phyloP scores from a whole-genome alignment of 805 yeast genomes.

The Yarrowia sp. region DNA sequence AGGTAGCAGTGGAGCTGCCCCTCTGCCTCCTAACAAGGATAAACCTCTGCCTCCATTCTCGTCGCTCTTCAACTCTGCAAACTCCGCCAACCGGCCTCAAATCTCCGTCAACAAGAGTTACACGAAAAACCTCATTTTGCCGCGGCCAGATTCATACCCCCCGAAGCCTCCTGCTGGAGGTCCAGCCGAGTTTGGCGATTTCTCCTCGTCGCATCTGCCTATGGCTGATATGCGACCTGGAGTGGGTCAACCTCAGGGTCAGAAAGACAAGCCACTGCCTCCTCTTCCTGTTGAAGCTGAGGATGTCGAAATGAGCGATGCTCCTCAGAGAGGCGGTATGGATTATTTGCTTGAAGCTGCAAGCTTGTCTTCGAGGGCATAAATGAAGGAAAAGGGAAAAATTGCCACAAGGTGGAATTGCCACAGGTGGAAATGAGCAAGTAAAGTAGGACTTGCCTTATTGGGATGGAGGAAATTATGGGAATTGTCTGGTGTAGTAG shows the following conservation, averaged over 20 bases:
- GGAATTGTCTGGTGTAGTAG: neutral
- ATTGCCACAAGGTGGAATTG: no score
- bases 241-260: conserved; percentile 19
- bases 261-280: conserved; percentile 34
- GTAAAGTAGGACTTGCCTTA: neutral
- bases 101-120: conserved; percentile 35
- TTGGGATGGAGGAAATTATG: neutral
- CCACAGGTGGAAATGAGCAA: no score
- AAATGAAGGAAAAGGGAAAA: no score
- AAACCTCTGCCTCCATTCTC: conserved; percentile 12
- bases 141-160: conserved; percentile 36
- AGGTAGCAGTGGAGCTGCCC: neutral
- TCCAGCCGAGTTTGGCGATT: conserved; percentile 27
- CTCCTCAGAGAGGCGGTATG: conserved; percentile 32
- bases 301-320: conserved; percentile 1
- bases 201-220: conserved; percentile 29
- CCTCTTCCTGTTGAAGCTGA: conserved; percentile 33
- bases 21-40: conserved; percentile 16
- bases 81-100: conserved; percentile 32
- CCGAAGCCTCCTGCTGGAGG: conserved; percentile 28
- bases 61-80: neutral
- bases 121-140: conserved; percentile 36
- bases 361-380: conserved; percentile 30
- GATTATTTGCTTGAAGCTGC: conserved; percentile 37
- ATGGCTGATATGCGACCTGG: conserved; percentile 35